Conservation (phyloP, 2,329 filamentous ascomycete genomes). For the Diaporthe longicolla region DNA sequence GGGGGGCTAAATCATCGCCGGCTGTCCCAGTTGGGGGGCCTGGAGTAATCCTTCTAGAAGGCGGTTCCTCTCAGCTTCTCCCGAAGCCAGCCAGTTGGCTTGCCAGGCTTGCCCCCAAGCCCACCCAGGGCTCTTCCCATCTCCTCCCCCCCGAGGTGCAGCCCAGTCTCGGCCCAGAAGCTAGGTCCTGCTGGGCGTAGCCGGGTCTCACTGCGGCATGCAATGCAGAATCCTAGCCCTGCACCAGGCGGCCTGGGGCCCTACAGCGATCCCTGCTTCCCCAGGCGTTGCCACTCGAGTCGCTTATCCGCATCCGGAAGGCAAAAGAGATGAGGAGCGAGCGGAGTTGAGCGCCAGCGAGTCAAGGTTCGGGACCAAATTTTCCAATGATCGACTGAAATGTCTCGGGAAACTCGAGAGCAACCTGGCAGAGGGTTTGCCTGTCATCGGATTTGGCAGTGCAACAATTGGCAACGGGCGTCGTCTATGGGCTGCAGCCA, state of each 20-base stretch:
- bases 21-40: constrained; percentile 7
- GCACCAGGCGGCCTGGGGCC: not conserved
- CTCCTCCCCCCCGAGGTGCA: not conserved
- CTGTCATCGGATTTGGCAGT: too few species aligned
- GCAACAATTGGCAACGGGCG: not conserved
- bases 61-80: constrained; percentile 33
- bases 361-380: constrained; percentile 15
- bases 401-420: not conserved
- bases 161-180: constrained; percentile 23
- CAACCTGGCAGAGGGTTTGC: too few species aligned
- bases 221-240: constrained; percentile 17
- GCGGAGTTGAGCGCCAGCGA: constrained; percentile 19
- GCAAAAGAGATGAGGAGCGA: constrained; percentile 7
- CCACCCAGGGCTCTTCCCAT: not conserved
- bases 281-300: constrained; percentile 33
- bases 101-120: not conserved
- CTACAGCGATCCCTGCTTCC: constrained; percentile 19
- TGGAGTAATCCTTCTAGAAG: constrained; percentile 34
- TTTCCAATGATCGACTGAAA: not conserved
- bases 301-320: constrained; percentile 30
- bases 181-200: not conserved
- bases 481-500: not conserved
- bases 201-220: constrained; percentile 12
- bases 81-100: not conserved
- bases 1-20: constrained; percentile 3